Percentiles rank a stretch among this genome's conserved stretches.
These are phyloP conservation scores for Cyberlindnera petersonii DNA, from an alignment of 805 yeast species.

Conservation along the genomic window DNA sequence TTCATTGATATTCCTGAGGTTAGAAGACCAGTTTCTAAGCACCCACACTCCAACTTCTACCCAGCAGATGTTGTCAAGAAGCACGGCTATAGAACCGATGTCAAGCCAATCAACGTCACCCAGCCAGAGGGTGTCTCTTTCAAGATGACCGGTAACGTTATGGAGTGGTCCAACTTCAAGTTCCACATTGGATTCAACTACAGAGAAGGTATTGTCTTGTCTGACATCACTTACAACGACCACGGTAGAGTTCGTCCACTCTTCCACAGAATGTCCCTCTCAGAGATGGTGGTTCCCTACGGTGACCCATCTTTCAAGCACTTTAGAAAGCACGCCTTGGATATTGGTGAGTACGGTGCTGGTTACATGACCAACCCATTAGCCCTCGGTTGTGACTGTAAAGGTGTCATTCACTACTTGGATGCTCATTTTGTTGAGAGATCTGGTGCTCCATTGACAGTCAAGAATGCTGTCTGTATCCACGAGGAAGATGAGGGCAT, in stretches of 20 bases:
- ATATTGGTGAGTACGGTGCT: slow-evolving; percentile 85
- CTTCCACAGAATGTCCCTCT: slow-evolving; percentile 72
- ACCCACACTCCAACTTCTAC: slow-evolving; percentile 66
- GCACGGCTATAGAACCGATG: slow-evolving; percentile 60
- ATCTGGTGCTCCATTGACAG: slow-evolving; percentile 63
- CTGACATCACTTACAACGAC: slow-evolving; percentile 70
- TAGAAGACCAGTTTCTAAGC: slow-evolving; percentile 67
- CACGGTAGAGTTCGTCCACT: slow-evolving; percentile 70
- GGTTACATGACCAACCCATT: slow-evolving; percentile 82
- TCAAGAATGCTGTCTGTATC: slow-evolving; percentile 76
- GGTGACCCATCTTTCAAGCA: slow-evolving; percentile 78
- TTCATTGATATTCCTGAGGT: slow-evolving; percentile 72
- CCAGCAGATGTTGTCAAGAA: slow-evolving; percentile 59
- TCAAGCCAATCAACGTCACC: slow-evolving; percentile 63
- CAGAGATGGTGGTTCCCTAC: slow-evolving; percentile 85
- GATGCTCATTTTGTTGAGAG: slow-evolving; percentile 74
- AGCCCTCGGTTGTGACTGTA: slow-evolving; percentile 78
- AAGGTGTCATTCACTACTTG: slow-evolving; percentile 78
- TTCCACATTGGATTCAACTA: slow-evolving; percentile 82
- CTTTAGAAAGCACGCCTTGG: slow-evolving; percentile 82
- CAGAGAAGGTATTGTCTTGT: slow-evolving; percentile 78
- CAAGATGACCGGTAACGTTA: slow-evolving; percentile 61
- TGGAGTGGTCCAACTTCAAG: slow-evolving; percentile 75
- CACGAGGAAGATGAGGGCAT: slow-evolving; percentile 86
- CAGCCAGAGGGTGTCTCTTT: slow-evolving; percentile 85